phyloP scores from a whole-genome alignment of 345 rosid genomes.

The Brassica rapa region DNA sequence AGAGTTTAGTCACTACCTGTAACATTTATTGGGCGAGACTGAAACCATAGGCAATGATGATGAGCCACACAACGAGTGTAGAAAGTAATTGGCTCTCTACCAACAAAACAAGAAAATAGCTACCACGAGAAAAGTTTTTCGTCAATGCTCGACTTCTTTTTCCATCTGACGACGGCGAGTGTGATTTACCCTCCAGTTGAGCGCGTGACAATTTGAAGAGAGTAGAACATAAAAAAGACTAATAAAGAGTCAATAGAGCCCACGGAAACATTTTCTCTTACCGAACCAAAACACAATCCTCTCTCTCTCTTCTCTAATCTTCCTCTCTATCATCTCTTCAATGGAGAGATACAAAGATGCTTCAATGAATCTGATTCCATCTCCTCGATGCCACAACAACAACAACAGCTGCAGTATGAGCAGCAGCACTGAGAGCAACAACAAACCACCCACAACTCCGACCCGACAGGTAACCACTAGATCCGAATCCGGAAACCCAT shows the following conservation, averaged over 20 bases:
- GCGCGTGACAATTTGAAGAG: slow-evolving; percentile 10
- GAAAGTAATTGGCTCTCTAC: neutral
- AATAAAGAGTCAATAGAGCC: slow-evolving; percentile 45
- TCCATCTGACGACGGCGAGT: neutral
- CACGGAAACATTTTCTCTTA: slow-evolving; percentile 57
- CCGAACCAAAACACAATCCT: slow-evolving; percentile 49
- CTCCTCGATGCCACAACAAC: slow-evolving; percentile 50
- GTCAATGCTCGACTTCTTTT: neutral
- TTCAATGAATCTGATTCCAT: slow-evolving; percentile 44
- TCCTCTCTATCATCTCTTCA: slow-evolving; percentile 11
- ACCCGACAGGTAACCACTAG: slow-evolving; percentile 64
- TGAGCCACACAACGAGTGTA: neutral
- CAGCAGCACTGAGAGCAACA: slow-evolving; percentile 34
- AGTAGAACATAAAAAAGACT: neutral
- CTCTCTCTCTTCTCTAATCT: neutral
- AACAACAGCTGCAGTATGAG: slow-evolving; percentile 39
- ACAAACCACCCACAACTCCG: slow-evolving; percentile 42
- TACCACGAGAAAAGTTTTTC: neutral
- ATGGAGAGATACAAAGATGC: slow-evolving; percentile 67
- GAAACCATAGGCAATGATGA: neutral
- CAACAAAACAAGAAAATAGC: neutral
- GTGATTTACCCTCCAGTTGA: neutral
- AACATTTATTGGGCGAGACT: slow-evolving; percentile 18
- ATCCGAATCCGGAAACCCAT: slow-evolving; percentile 82
- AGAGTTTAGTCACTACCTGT: slow-evolving; percentile 4